Base-by-base conservation (phyloP, 1,284 basidiomycete species). In the Flammula alnicola region DNA sequence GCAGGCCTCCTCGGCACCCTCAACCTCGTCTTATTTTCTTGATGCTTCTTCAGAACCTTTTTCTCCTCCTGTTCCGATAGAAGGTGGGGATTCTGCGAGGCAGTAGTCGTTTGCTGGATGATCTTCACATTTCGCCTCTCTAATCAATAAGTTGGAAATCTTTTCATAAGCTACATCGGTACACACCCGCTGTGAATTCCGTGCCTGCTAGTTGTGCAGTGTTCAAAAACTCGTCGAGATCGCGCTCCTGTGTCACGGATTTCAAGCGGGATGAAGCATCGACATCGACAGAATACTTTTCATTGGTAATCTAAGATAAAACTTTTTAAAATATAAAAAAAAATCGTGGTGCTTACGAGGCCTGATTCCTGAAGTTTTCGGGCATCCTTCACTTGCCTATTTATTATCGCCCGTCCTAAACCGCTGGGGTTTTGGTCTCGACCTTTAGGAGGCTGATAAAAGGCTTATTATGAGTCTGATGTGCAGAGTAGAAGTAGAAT, bases 191-290 rank as follows among this genome's bases (percentile, higher is more conserved):
- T n/a, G 94, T 95, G 65, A 99, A 99, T 63, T 99, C 93, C 11
- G 88, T 89, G 45, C 92, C 96, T 16, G 97, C 97, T 43, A 99
- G 76, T 57, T 93, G 90, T 3, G 97, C 97, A 14, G 94, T 98
- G 66, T 86, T 96, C 52, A 99, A 73, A 68, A 99, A 99, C 69
- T 96, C 95, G 61, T 98, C 96, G 22, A 99, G 77, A 73, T 98
- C 95, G 51, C 86, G 80, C 73, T 99, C 95, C 70, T 99, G 96
- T 0, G 97, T 99, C 31, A 99, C 87, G 1, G 95, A 98, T 61
- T 88, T 85, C 25, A 99, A 80, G 32, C 86, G 86, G 51, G 83
- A 82, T 8, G 80, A 76, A 11, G 77, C 68, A 51, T 89, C 88
- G 47, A 88, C 59, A 62, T 96, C 93, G 12, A 88, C 87, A 29